Base-by-base conservation (phyloP, 371 early-diverging fungal species). In the Mucor lusitanicus region DNA sequence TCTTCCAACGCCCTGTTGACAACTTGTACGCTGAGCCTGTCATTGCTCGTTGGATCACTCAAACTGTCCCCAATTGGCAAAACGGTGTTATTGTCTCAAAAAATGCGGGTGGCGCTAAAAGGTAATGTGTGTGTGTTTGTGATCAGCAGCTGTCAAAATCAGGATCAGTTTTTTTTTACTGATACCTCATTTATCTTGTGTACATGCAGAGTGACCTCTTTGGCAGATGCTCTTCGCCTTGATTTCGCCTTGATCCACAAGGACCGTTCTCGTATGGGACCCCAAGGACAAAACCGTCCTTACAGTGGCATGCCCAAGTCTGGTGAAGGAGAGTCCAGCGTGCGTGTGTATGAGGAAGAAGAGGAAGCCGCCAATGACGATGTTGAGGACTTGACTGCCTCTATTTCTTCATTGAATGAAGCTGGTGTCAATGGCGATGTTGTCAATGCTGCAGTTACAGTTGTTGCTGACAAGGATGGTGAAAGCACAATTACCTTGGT, bases 61-160 rank as follows among this genome's bases (percentile, higher is more conserved):
- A 92, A 63, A 77, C 87, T 69, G 90, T 94, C 33, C 86, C 91
- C 30, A 88, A 93, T 61, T 90, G 91, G 80, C 72, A 82, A 66
- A 81, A 88, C 55, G 94, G 91, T 64, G 97, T 97, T 12, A 92
- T 97, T 25, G 95, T 98, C 30, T 90, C 92, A 70, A 97, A 97
- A 86, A 97, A 98, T 78, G 95, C 98, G n/a, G 98, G 99, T 63
- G 97, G 96, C 39, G 95, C 96, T 70, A 97, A 97, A 84, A 89
- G 97, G 95, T 92, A 82, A 30, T 30, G 30, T 30, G 30, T 30
- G 30, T 30, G 30, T 30, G 33, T n/a, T 48, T 13, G n/a, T 32
- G 23, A 4, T 40, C 32, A 33, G 21, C 28, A 17, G 23, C 32
- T 56, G 23, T 60, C 35, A 13, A 56, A 33, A 56, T 28, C 11